Percentiles rank a stretch among this genome's conserved stretches.
Evolutionary conservation across 352 stramenopile species (phyloP).

Genomic region (Elongisporangium undulatum): DNA sequence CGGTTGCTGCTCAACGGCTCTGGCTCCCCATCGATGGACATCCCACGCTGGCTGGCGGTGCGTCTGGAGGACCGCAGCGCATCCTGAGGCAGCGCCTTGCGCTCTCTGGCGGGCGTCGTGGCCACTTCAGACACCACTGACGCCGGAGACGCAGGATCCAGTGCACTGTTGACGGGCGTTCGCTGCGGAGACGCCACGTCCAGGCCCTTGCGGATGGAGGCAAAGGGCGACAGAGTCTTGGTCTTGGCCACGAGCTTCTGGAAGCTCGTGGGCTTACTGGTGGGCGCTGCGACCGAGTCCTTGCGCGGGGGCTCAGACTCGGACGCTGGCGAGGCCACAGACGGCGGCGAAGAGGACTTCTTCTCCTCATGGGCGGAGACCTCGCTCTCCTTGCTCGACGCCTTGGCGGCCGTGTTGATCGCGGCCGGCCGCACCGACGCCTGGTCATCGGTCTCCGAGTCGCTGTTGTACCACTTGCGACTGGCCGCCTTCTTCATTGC

Average conservation of each 20-base stretch:
- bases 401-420: slow-evolving; percentile 2
- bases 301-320: slow-evolving; percentile 12
- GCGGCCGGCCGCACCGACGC: background rate
- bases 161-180: background rate
- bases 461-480: slow-evolving; percentile 45
- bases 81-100: background rate
- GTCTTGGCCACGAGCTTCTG: slow-evolving; percentile 67
- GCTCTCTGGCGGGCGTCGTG: background rate
- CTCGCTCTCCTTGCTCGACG: background rate
- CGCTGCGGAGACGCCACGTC: slow-evolving; percentile 10
- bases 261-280: slow-evolving; percentile 46
- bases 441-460: slow-evolving; percentile 32
- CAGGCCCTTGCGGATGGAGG: slow-evolving; percentile 1
- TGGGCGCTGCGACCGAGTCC: background rate
- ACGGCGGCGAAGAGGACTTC: background rate
- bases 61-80: background rate
- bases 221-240: slow-evolving; percentile 58
- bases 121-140: background rate
- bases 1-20: slow-evolving; percentile 6
- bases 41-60: background rate
- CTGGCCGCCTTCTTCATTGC: slow-evolving; percentile 20
- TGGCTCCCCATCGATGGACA: slow-evolving; percentile 1
- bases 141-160: background rate
- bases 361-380: background rate
- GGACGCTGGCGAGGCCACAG: slow-evolving; percentile 6